Evolutionary conservation across 805 yeast species (phyloP).

Genomic region (Millerozyma miso): DNA sequence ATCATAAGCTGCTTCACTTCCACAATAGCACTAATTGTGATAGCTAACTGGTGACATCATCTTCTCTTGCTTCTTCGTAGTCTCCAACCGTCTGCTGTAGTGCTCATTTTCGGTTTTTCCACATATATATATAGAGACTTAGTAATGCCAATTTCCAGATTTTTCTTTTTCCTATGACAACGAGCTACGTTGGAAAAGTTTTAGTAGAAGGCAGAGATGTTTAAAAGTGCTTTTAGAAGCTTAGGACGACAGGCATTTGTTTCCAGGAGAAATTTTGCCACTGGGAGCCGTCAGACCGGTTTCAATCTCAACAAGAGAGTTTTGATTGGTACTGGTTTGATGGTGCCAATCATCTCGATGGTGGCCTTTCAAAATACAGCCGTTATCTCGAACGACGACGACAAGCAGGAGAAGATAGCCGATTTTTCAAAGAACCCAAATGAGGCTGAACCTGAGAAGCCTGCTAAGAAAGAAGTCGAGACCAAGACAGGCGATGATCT

Average conservation of each 20-base stretch:
- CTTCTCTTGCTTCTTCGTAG: too few species aligned
- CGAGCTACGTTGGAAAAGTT: neutral
- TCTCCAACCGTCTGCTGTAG: too few species aligned
- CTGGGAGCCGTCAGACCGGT: neutral
- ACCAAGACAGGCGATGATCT: slow-evolving; percentile 1
- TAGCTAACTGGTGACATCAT: too few species aligned
- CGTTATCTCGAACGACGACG: slow-evolving; percentile 6
- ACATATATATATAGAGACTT: neutral
- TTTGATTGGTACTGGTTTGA: neutral
- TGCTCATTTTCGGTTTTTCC: neutral
- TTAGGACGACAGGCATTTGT: neutral
- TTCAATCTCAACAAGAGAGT: neutral
- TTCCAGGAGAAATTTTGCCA: neutral
- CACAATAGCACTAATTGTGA: too few species aligned
- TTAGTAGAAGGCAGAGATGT: neutral
- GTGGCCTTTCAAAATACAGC: slow-evolving; percentile 13
- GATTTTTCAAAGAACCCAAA: neutral
- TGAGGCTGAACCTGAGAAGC: slow-evolving; percentile 2
- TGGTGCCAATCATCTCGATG: neutral
- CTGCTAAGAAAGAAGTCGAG: slow-evolving; percentile 3
- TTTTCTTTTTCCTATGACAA: neutral
- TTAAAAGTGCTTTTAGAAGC: neutral
- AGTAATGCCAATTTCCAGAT: neutral
- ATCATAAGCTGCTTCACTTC: too few species aligned
- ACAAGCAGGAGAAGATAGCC: slow-evolving; percentile 6